Evolutionary conservation across 306 rosid genomes (phyloP), one percentile per base, ranked within the genome.

Genomic region (Acmispon strigosus): DNA sequence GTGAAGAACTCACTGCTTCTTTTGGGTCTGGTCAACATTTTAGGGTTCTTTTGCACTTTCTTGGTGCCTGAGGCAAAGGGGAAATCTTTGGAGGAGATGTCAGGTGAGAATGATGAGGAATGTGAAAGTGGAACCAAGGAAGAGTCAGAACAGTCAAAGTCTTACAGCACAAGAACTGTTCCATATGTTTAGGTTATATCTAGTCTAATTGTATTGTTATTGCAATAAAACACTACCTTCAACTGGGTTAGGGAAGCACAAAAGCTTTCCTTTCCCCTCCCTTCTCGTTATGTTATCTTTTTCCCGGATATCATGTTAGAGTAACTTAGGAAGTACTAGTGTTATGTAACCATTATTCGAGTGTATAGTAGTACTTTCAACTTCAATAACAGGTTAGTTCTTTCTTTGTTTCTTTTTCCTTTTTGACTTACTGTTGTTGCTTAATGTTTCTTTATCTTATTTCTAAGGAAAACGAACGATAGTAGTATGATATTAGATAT

Each of bases 51-150:
- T 50, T 87, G 79, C 58, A 91, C 93, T 15, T 87, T 89, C 81
- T 72, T 87, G 54, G 91, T 91, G 19, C 97, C 96, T 3, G 97
- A 91, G 78, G 82, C 96, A 1, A 91, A 85, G 4, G 97, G 97
- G 1, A 88, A 43, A 77, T 91, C 92, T 1, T 77, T 91, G 84
- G 96, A 91, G 73, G 97, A 91, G 73, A 85, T 91, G 84, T 91
- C 97, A 1, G 92, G 97, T 29, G 96, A 91, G 86, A 86, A 85
- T 53, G 97, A 91, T 0, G 93, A 85, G 19, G 88, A 83, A 32
- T 60, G 74, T n/a, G 37, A 0, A 32, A 32, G 8, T 14, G 80
- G 4, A 49, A 39, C 11, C 8, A 22, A 0, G 6, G 73, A 18
- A 52, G 86, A 66, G 20, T 48, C 56, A 64, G 87, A 76, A 13